Conservation (phyloP, 2,329 filamentous ascomycete species). For the Alternaria alternata region DNA sequence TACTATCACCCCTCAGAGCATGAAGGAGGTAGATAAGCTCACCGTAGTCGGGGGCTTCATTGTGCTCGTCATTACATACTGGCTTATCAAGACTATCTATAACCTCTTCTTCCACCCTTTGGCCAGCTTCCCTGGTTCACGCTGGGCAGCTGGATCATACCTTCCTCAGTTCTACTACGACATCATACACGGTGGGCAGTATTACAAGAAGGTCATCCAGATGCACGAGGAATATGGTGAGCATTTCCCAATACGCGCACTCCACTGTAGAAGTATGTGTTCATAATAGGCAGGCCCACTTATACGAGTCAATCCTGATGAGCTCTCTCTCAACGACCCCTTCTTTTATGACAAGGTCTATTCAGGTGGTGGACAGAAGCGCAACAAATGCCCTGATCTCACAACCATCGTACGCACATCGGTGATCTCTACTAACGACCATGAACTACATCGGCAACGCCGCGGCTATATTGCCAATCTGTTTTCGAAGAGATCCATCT, state of each 20-base stretch:
- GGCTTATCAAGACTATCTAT: constrained; percentile 12
- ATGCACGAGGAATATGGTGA: constrained; percentile 39
- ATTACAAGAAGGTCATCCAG: constrained; percentile 44
- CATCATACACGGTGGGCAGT: constrained; percentile 29
- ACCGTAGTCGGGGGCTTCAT: neutral
- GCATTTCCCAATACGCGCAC: neutral
- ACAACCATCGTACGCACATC: neutral
- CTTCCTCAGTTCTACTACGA: constrained; percentile 22
- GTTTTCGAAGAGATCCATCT: constrained; percentile 37
- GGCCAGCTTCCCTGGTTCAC: constrained; percentile 18
- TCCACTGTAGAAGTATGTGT: neutral
- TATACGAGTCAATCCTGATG: constrained; percentile 16
- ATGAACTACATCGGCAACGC: constrained; percentile 36
- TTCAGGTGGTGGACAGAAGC: constrained; percentile 2
- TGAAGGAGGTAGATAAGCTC: neutral
- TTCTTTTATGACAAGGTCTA: constrained; percentile 7
- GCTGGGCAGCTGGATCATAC: constrained; percentile 18
- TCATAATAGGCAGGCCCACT: constrained; percentile 19
- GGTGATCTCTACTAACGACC: constrained; percentile 9
- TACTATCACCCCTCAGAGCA: neutral
- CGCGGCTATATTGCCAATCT: constrained; percentile 32
- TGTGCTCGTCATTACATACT: constrained; percentile 3
- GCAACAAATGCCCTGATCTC: neutral
- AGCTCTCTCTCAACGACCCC: constrained; percentile 20
- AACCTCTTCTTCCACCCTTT: constrained; percentile 21